Conservation (phyloP, 306 rosid species). For the Prunus kanzakura region DNA sequence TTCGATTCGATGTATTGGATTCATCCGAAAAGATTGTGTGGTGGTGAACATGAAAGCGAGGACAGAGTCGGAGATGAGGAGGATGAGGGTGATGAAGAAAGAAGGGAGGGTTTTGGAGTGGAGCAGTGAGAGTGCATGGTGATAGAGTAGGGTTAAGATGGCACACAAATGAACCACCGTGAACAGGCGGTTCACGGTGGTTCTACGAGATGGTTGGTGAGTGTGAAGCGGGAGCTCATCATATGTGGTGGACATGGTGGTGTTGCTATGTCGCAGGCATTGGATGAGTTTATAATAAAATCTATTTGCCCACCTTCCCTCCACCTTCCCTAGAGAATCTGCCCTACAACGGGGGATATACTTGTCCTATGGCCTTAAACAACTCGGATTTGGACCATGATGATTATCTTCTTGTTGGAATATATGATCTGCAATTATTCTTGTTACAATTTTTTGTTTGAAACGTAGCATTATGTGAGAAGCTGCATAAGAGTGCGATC, state of each 20-base stretch:
- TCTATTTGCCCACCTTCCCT: too few species aligned
- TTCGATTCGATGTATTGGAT: conserved; percentile 24
- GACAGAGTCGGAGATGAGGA: conserved; percentile 34
- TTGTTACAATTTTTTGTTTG: too few species aligned
- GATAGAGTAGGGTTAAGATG: conserved; percentile 26
- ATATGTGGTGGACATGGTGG: not conserved
- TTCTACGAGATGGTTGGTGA: conserved; percentile 2
- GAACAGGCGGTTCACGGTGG: conserved; percentile 22
- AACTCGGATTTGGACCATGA: too few species aligned
- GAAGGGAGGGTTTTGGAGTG: conserved; percentile 6
- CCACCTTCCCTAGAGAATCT: too few species aligned
- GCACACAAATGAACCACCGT: conserved; percentile 18
- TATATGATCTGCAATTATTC: too few species aligned
- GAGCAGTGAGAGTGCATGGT: conserved; percentile 19
- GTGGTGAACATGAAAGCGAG: conserved; percentile 31
- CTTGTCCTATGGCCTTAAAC: too few species aligned
- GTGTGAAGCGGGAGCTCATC: conserved; percentile 21
- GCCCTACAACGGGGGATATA: too few species aligned
- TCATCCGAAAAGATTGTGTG: conserved; percentile 33
- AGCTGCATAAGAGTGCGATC: too few species aligned
- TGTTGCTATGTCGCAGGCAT: too few species aligned
- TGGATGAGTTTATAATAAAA: too few species aligned
- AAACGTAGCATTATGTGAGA: too few species aligned
- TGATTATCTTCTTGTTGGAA: too few species aligned
- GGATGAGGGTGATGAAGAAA: conserved; percentile 23